Evolutionary conservation across 352 stramenopile genomes (phyloP).

Genomic region (Globisporangium nagaii): DNA sequence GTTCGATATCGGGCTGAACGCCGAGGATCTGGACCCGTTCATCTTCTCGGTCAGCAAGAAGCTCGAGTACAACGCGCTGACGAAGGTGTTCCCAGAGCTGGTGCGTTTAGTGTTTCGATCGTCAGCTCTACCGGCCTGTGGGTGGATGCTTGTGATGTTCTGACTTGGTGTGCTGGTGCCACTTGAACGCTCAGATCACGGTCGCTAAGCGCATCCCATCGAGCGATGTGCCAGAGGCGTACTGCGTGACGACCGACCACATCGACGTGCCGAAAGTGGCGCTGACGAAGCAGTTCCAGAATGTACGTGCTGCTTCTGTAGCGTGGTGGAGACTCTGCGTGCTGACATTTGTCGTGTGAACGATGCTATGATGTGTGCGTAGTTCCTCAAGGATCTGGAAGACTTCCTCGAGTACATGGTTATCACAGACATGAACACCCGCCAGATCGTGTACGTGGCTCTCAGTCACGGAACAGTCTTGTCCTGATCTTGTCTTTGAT

Average conservation of each 20-base stretch:
- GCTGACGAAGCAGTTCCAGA: conserved; percentile 44
- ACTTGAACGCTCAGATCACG: conserved; percentile 42
- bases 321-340: not conserved
- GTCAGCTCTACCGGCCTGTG: not conserved
- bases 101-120: conserved; percentile 21
- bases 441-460: conserved; percentile 43
- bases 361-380: not conserved
- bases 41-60: conserved; percentile 75
- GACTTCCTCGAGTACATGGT: conserved; percentile 70
- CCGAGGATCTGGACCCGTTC: conserved; percentile 54
- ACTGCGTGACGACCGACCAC: conserved; percentile 62
- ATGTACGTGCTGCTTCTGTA: conserved; percentile 12
- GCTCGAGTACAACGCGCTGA: conserved; percentile 56
- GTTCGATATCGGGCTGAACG: conserved; percentile 62
- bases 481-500: not conserved
- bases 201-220: conserved; percentile 53
- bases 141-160: not conserved
- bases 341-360: not conserved
- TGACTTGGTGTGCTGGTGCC: too few relatives aligned
- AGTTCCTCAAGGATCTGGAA: conserved; percentile 63
- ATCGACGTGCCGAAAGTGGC: conserved; percentile 56
- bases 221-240: conserved; percentile 50
- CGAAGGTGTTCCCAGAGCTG: conserved; percentile 66
- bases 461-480: not conserved
- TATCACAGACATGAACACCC: conserved; percentile 74